These are phyloP conservation scores for Mrakiaceae sp. DNA, from an alignment of 1,284 basidiomycete species.

Conservation along the genomic window DNA sequence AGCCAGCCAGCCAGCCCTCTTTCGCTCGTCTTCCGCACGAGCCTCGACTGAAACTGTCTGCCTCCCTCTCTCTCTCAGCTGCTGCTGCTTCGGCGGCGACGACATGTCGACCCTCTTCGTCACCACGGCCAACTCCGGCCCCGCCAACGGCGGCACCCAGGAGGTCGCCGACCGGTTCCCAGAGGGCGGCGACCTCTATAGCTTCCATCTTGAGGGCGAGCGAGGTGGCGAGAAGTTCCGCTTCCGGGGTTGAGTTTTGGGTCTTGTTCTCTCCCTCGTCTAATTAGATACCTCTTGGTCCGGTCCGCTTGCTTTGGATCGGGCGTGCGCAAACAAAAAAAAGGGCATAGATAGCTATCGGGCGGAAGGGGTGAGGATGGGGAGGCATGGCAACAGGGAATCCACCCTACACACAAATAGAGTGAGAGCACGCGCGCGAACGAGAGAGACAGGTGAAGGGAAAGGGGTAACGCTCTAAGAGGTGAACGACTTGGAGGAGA, in stretches of 20 bases:
- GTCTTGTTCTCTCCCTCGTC: too few species aligned
- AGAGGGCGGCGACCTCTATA: conserved; percentile 14
- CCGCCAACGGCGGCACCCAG: background rate
- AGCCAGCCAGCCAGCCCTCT: background rate
- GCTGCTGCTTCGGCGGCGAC: conserved; percentile 27
- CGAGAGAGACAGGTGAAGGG: too few species aligned
- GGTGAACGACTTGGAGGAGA: too few species aligned
- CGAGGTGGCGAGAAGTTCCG: background rate
- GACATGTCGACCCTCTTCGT: conserved; percentile 29
- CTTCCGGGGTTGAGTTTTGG: background rate
- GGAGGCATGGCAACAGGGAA: too few species aligned
- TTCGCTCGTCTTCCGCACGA: background rate
- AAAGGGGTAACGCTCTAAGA: too few species aligned
- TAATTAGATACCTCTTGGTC: too few species aligned
- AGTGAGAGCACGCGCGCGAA: too few species aligned
- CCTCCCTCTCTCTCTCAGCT: conserved; percentile 5
- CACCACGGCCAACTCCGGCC: conserved; percentile 21
- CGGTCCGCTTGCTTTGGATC: too few species aligned
- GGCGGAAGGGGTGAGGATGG: too few species aligned
- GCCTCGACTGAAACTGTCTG: background rate
- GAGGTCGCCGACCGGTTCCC: conserved; percentile 5
- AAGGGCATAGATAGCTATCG: too few species aligned
- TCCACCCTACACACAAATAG: too few species aligned
- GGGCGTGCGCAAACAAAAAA: too few species aligned
- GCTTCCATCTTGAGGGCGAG: background rate